A percentile compares a stretch with the other conserved stretches of the same genome.
These are phyloP conservation scores for Medicago lupulina DNA, from an alignment of 306 rosid genomes.

Conservation along the genomic window DNA sequence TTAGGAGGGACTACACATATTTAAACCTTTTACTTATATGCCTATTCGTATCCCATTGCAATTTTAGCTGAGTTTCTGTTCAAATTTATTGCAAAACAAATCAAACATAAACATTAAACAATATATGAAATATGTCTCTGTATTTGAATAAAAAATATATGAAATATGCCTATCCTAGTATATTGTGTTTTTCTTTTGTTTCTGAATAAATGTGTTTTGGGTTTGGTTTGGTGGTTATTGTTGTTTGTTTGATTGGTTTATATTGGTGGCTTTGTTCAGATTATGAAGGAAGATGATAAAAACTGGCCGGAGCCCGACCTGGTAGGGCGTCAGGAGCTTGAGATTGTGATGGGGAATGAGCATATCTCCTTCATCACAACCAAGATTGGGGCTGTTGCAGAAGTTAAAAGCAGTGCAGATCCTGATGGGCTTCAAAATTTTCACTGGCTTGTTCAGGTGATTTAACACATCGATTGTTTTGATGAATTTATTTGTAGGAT, in stretches of 20 bases:
- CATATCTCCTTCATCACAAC: slow-evolving; percentile 95
- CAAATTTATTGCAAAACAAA: no score
- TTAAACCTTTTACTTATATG: no score
- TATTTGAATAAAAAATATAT: no score
- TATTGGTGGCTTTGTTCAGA: slow-evolving; percentile 47
- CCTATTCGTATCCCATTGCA: no score
- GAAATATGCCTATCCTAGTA: no score
- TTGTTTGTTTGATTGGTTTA: background rate
- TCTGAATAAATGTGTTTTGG: no score
- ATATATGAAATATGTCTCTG: no score
- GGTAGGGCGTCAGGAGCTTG: slow-evolving; percentile 93
- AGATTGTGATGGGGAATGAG: slow-evolving; percentile 96
- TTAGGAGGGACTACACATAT: no score
- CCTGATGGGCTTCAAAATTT: slow-evolving; percentile 96
- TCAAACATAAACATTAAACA: no score
- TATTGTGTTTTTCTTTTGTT: no score
- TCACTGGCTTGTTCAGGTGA: slow-evolving; percentile 95
- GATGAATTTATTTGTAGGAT: background rate
- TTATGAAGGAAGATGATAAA: slow-evolving; percentile 93
- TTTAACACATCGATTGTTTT: slow-evolving; percentile 3
- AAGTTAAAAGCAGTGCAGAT: slow-evolving; percentile 90
- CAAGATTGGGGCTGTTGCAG: slow-evolving; percentile 93
- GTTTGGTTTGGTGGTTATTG: no score
- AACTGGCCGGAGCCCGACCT: slow-evolving; percentile 98
- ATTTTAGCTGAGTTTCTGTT: no score